Percentiles rank a stretch among this genome's conserved stretches.
phyloP scores from a whole-genome alignment of 306 rosid genomes.

The Glycine soja region DNA sequence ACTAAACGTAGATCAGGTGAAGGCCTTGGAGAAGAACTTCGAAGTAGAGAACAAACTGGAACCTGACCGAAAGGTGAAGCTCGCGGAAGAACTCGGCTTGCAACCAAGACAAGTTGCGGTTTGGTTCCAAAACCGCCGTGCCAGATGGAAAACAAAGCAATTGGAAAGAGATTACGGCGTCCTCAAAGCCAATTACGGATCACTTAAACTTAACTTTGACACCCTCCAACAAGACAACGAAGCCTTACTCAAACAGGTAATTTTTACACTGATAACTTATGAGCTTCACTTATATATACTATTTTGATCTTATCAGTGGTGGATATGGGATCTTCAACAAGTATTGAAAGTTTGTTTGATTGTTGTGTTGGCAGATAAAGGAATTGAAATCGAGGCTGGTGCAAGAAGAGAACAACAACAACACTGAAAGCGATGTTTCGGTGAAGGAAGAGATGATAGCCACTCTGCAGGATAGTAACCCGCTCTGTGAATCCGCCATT shows the following conservation, averaged over 20 bases:
- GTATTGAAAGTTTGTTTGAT: too few species aligned
- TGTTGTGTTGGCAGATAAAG: slow-evolving; percentile 57
- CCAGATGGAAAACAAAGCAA: slow-evolving; percentile 98
- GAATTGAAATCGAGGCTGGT: slow-evolving; percentile 74
- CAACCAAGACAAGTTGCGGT: slow-evolving; percentile 96
- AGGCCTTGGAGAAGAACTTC: slow-evolving; percentile 94
- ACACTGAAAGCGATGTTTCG: slow-evolving; percentile 58
- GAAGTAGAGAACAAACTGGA: slow-evolving; percentile 98
- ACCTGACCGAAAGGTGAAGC: slow-evolving; percentile 87
- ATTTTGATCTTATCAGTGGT: too few species aligned
- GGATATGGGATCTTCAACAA: too few species aligned
- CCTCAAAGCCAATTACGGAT: slow-evolving; percentile 72
- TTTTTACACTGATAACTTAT: too few species aligned
- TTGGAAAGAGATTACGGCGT: slow-evolving; percentile 88
- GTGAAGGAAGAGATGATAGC: slow-evolving; percentile 71
- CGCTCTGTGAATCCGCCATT: slow-evolving; percentile 47
- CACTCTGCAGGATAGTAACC: slow-evolving; percentile 41
- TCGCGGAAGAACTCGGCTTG: slow-evolving; percentile 88
- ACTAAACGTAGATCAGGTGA: slow-evolving; percentile 82
- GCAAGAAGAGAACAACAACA: slow-evolving; percentile 53
- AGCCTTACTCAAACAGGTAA: slow-evolving; percentile 70
- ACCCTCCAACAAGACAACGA: slow-evolving; percentile 75
- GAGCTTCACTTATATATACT: too few species aligned
- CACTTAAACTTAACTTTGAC: slow-evolving; percentile 66
- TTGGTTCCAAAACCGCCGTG: slow-evolving; percentile 99